Conservation (phyloP, 2,329 filamentous ascomycete species). For the Sclerotinia trifoliorum region DNA sequence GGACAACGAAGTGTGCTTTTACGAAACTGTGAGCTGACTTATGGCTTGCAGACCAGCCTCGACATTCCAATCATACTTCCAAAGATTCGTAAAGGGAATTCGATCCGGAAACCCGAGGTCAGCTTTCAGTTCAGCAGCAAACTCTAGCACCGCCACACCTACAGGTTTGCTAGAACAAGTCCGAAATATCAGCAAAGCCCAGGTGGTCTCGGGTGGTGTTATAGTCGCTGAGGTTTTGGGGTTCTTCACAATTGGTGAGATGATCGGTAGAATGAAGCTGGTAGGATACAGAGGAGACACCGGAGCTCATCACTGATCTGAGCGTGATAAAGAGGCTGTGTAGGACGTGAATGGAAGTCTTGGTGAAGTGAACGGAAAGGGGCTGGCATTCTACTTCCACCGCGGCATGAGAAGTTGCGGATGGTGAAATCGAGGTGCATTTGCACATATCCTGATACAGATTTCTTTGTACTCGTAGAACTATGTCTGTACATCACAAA, state of each 20-base stretch:
- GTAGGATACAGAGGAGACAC: constrained; percentile 81
- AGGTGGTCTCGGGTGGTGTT: constrained; percentile 73
- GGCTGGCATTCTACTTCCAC: constrained; percentile 23
- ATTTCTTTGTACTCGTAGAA: constrained; percentile 28
- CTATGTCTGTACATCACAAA: constrained; percentile 33
- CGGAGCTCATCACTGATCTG: constrained; percentile 54
- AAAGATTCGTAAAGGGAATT: constrained; percentile 67
- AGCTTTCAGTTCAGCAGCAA: constrained; percentile 51
- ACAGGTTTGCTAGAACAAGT: constrained; percentile 57
- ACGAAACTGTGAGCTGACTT: constrained; percentile 19
- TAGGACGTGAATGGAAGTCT: background rate
- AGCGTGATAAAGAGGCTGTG: constrained; percentile 17
- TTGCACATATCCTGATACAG: constrained; percentile 29
- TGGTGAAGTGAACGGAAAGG: constrained; percentile 3
- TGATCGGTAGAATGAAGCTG: constrained; percentile 92
- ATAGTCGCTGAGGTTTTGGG: constrained; percentile 83
- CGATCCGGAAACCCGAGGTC: constrained; percentile 59
- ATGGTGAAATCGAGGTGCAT: constrained; percentile 21
- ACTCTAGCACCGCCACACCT: constrained; percentile 48
- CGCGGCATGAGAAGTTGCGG: constrained; percentile 21
- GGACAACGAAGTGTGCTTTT: background rate
- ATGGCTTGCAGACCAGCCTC: constrained; percentile 60
- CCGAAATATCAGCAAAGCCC: constrained; percentile 68
- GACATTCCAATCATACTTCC: constrained; percentile 85
- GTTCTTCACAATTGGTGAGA: constrained; percentile 98